Evolutionary conservation across 2,329 filamentous ascomycete genomes (phyloP), one percentile per base, ranked within the genome.

Genomic region (Epichloe brachyelytri): DNA sequence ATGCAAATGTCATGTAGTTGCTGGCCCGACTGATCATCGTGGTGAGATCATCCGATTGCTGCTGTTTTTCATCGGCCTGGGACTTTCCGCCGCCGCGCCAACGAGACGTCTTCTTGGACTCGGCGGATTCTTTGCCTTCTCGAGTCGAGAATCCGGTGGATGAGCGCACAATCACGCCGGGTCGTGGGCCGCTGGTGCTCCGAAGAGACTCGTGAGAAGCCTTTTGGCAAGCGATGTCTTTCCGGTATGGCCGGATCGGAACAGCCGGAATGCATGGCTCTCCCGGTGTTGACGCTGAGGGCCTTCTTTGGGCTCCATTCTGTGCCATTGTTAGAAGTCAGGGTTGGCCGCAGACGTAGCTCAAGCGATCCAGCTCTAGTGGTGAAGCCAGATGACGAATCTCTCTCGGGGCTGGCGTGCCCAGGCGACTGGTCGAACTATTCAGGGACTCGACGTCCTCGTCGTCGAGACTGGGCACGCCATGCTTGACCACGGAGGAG

Each of bases 21-120:
- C 88, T 95, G 3, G 93, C 93, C 33, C 93, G 85, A 50, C 81
- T 83, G 69, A 98, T 91, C 93, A 98, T 98, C 71, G 94, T 88
- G 11, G 88, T 93, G 41, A 98, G 74, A 63, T 98, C 94, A 63
- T 98, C 93, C 1, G 85, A 85, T 5, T 80, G 77, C 53, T 80
- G 77, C 54, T 81, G 78, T 51, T 84, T 79, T 48, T 80, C 78
- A 52, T 78, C 64, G 40, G 63, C 57, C 47, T 75, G 62, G 52
- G 68, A 65, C 58, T 75, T 70, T 64, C 75, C 67, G 64, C 75
- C 68, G 58, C 76, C 68, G 60, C 81, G 66, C 54, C 72, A 87
- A 17, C 79, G 75, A 19, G 74, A 73, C 10, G 64, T 60, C 58
- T 74, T 77, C 59, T 73, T 77, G 43, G 38, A 22, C 30, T 60